These are phyloP conservation scores for Pilobolus umbonatus DNA, from an alignment of 192 early-diverging fungal genomes.

Conservation along the genomic window DNA sequence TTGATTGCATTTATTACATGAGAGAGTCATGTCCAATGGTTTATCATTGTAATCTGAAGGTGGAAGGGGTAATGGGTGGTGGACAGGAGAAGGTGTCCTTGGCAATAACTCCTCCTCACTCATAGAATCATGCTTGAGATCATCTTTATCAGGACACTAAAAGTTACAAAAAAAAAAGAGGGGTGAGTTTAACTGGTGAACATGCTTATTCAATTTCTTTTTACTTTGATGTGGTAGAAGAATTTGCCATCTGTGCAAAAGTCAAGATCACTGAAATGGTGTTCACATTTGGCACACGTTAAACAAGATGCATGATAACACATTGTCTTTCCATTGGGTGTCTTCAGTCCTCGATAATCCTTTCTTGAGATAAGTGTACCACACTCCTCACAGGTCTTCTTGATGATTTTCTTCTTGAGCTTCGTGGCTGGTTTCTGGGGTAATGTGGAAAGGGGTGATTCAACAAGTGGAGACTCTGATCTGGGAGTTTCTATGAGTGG, in stretches of 20 bases:
- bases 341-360: conserved; percentile 8
- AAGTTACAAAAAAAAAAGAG: too few species aligned
- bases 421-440: too few species aligned
- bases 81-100: too few species aligned
- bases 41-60: too few species aligned
- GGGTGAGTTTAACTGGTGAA: not conserved
- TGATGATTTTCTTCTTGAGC: conserved; percentile 2
- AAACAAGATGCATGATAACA: conserved; percentile 8
- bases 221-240: conserved; percentile 4
- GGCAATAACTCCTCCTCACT: not conserved
- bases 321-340: not conserved
- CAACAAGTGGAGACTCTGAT: too few species aligned
- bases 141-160: not conserved
- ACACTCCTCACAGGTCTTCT: conserved; percentile 3
- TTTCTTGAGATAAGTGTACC: conserved; percentile 9
- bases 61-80: too few species aligned
- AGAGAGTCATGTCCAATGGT: too few species aligned
- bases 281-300: conserved; percentile 1
- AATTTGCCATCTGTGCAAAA: conserved; percentile 15
- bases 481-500: too few species aligned
- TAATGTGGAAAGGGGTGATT: too few species aligned
- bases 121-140: not conserved
- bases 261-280: not conserved
- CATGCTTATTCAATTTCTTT: not conserved
- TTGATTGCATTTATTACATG: not conserved